Base-by-base conservation (phyloP, 495 filamentous ascomycete genomes). In the Haplographium delicatum region DNA sequence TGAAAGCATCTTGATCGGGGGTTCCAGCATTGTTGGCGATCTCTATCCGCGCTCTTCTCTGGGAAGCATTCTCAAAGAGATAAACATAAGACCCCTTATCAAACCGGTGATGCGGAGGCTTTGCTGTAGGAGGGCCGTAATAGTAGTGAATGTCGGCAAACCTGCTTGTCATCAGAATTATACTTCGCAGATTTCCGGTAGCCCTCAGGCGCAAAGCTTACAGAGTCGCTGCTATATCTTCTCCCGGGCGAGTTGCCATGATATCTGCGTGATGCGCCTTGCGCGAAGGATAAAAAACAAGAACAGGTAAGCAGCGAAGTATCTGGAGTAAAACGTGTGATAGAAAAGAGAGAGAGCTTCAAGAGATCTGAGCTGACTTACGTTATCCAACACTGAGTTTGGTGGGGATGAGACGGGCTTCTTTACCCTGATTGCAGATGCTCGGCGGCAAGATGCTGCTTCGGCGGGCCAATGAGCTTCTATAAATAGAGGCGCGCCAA, bases 141-240 rank as follows among this genome's bases (percentile, higher is more conserved):
- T 83, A 95, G 66, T 91, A 96, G 68, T 95, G 90, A 37, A 94
- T 72, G 64, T 96, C 90, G 16, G 82, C 88, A 62, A 89, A 94
- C 60, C 90, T 96, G 66, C 13, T 16, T 16, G 2, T 9, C 30
- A 26, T 56, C 23, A 60, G 57, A 20, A 23, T 18, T 4, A 40
- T 19, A 18, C n/a, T n/a, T n/a, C n/a, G n/a, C n/a, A n/a, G n/a
- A n/a, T n/a, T n/a, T 15, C 24, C 20, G 15, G 11, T 23, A 25
- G 10, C 16, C 7, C 7, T 4, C 8, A 19, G 27, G 18, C 39
- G n/a, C 24, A 44, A n/a, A 18, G 75, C 85, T 82, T 67, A 94
- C 89, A 91, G 78, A 10, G 85, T 91, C 58, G 86, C 73, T 49
- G 89, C 69, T 49, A 82, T 76, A 61, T 89, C 86, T 70, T 94